Evolutionary conservation across 2,329 filamentous ascomycete genomes (phyloP).

Genomic region (Aspergillus transmontanensis): DNA sequence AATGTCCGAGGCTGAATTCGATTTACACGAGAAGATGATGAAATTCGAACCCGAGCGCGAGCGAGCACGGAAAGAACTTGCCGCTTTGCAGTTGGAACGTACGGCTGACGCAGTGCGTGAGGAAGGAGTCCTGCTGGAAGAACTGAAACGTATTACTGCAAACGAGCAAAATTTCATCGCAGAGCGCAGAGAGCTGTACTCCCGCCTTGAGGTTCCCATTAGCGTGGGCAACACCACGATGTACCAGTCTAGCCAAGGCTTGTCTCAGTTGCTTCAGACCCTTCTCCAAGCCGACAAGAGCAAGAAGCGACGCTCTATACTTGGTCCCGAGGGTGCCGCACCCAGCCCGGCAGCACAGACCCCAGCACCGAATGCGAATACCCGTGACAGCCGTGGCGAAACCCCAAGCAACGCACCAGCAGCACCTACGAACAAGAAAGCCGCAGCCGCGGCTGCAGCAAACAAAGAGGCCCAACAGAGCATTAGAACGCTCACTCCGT

Average conservation of each 20-base stretch:
- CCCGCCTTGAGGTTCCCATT: slow-evolving; percentile 79
- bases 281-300: slow-evolving; percentile 81
- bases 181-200: slow-evolving; percentile 84
- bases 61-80: slow-evolving; percentile 78
- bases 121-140: slow-evolving; percentile 84
- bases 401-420: slow-evolving; percentile 32
- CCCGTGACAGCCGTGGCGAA: slow-evolving; percentile 40
- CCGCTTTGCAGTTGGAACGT: slow-evolving; percentile 74
- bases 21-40: slow-evolving; percentile 78
- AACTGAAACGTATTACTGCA: slow-evolving; percentile 88
- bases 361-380: slow-evolving; percentile 38
- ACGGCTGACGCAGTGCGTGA: slow-evolving; percentile 87
- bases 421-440: slow-evolving; percentile 36
- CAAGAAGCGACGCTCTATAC: slow-evolving; percentile 79
- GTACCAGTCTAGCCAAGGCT: slow-evolving; percentile 79
- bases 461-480: slow-evolving; percentile 50
- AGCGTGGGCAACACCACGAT: slow-evolving; percentile 69
- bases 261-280: slow-evolving; percentile 79
- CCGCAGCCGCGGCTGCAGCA: slow-evolving; percentile 41
- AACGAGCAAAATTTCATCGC: slow-evolving; percentile 84
- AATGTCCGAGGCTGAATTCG: slow-evolving; percentile 86
- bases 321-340: slow-evolving; percentile 59
- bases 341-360: slow-evolving; percentile 58
- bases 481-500: slow-evolving; percentile 70
- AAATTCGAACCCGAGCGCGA: slow-evolving; percentile 85